phyloP scores from a whole-genome alignment of 2,329 filamentous ascomycete genomes.

The Penicillium sclerotigenum region DNA sequence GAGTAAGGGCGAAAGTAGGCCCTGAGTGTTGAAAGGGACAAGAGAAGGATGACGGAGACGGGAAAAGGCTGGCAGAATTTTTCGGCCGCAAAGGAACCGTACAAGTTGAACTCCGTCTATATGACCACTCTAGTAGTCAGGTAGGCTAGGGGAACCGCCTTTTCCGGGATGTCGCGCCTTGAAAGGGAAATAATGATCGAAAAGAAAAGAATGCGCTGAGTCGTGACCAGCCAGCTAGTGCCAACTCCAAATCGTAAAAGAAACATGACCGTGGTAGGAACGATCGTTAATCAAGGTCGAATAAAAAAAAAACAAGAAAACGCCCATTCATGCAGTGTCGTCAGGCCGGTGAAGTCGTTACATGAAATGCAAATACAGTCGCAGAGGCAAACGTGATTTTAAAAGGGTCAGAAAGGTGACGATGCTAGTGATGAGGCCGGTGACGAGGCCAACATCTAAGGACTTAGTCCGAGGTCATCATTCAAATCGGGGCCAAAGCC shows the following conservation, averaged over 20 bases:
- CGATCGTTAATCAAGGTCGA: constrained; percentile 21
- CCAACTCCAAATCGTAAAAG: constrained; percentile 29
- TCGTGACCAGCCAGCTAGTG: constrained; percentile 35
- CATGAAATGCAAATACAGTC: constrained; percentile 36
- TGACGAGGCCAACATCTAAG: constrained; percentile 25
- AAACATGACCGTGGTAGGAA: constrained; percentile 20
- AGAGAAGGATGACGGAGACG: background rate
- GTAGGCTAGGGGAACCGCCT: background rate
- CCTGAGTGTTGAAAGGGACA: constrained; percentile 5
- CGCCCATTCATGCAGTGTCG: constrained; percentile 42
- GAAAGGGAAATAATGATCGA: constrained; percentile 5
- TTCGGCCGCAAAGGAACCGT: constrained; percentile 9
- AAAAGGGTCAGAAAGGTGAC: constrained; percentile 7
- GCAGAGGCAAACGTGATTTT: constrained; percentile 25
- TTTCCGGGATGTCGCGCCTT: constrained; percentile 3
- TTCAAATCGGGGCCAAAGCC: constrained; percentile 42
- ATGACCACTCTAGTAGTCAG: constrained; percentile 6
- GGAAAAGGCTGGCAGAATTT: constrained; percentile 4
- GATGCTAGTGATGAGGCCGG: background rate
- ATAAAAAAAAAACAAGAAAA: constrained; percentile 28
- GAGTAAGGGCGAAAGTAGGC: constrained; percentile 10
- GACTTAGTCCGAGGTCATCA: constrained; percentile 41
- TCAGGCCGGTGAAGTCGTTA: constrained; percentile 42
- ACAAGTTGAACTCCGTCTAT: constrained; percentile 12
- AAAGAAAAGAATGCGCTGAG: constrained; percentile 28